Evolutionary conservation across 257 asterid genomes (phyloP).

Genomic region (Salvia hispanica): DNA sequence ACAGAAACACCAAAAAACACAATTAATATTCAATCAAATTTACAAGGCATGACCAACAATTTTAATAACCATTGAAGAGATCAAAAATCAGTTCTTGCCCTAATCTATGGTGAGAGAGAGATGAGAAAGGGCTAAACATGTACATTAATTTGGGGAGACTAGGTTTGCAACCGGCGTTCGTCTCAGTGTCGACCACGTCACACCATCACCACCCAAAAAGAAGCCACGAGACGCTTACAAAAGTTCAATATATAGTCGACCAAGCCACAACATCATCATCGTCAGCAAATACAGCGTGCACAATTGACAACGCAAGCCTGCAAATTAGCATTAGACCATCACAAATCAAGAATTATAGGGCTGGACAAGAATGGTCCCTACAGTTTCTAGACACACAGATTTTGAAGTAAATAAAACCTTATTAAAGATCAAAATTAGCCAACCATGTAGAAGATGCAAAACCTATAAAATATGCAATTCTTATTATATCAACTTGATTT

Average conservation of each 20-base stretch:
- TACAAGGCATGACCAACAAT: slow-evolving; percentile 16
- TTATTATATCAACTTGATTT: too few relatives aligned
- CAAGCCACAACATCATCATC: slow-evolving; percentile 59
- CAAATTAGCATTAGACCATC: slow-evolving; percentile 23
- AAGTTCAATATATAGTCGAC: slow-evolving; percentile 32
- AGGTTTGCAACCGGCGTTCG: neutral
- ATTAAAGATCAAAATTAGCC: neutral
- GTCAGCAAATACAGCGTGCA: slow-evolving; percentile 63
- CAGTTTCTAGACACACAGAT: neutral
- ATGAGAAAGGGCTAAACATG: slow-evolving; percentile 21
- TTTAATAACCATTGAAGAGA: neutral
- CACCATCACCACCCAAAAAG: neutral
- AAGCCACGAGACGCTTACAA: neutral
- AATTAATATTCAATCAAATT: slow-evolving; percentile 17
- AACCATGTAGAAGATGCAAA: neutral
- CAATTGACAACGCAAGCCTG: slow-evolving; percentile 70
- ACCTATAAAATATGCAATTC: too few relatives aligned
- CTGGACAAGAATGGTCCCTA: neutral
- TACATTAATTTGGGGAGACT: neutral
- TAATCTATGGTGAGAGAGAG: neutral
- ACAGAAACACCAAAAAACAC: slow-evolving; percentile 23
- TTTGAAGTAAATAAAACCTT: neutral
- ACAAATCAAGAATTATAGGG: too few relatives aligned
- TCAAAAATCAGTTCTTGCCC: slow-evolving; percentile 14
- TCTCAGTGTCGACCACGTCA: slow-evolving; percentile 1